Evolutionary conservation across 208 protist genomes (phyloP), one percentile per base, ranked within the genome.

Genomic region (Phytomonas sp.): DNA sequence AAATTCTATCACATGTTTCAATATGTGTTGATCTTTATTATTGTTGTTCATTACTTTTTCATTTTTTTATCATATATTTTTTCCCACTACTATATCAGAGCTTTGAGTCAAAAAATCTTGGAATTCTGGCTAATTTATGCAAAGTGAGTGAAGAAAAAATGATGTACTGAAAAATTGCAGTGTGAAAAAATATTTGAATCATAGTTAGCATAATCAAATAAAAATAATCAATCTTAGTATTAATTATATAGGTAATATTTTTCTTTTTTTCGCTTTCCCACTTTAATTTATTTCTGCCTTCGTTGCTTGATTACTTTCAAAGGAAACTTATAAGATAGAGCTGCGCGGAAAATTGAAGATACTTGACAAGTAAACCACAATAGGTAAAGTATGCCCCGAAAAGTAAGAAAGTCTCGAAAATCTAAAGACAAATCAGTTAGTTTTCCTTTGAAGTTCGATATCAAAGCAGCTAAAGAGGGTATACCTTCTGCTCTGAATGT

Each of bases 191-290:
- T 51, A 51, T 51, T 51, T 4, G 9, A 23, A 51, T 6, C 40
- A 51, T 15, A 23, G 40, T 20, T 51, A 23, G 9, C 13, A 4
- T 1, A 51, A 51, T 51, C 23, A 23, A 23, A 43, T 43, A 23
- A 28, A 30, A 61, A 29, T 7, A 61, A n/a, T 31, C 30, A 67
- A 68, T 9, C 29, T 29, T 61, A 70, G 66, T 6, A 61, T 59
- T 36, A 33, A 34, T 59, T 73, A 28, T 69, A 40, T 70, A 13
- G 76, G 33, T 23, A 40, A 67, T 70, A 53, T 81, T 75, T 73
- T 71, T 65, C 59, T 33, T 71, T 67, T 65, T 74, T 31, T 51
- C 20, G 62, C 33, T 73, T 62, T 34, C 34, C 51, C 43, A 67
- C 20, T 51, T 67, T 46, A 29, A 26, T 60, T 34, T 66, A 66